A percentile compares a stretch with the other conserved stretches of the same genome.
Evolutionary conservation across 2,329 filamentous ascomycete species (phyloP).

Genomic region (Calonectria montana): DNA sequence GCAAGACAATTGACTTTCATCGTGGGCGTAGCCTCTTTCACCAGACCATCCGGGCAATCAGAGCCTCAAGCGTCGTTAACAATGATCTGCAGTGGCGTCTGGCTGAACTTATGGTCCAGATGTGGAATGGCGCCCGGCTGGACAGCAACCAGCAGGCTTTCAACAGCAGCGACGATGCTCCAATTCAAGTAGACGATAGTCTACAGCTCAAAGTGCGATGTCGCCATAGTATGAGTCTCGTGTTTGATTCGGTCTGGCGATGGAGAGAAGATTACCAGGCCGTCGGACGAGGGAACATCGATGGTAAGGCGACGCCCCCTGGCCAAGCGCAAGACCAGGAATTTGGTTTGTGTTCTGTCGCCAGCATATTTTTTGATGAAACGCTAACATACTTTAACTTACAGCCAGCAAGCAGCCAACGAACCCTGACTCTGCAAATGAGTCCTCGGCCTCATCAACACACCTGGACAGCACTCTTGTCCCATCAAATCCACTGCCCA

Average conservation of each 20-base stretch:
- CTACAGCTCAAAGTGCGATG: conserved; percentile 86
- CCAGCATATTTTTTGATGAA: conserved; percentile 18
- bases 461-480: conserved; percentile 72
- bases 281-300: conserved; percentile 75
- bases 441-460: conserved; percentile 76
- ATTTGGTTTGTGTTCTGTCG: conserved; percentile 30
- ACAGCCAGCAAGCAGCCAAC: conserved; percentile 85
- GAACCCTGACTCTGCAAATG: conserved; percentile 81
- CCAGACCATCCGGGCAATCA: conserved; percentile 75
- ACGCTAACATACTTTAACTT: conserved; percentile 32
- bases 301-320: conserved; percentile 66
- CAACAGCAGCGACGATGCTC: conserved; percentile 60
- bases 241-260: conserved; percentile 87
- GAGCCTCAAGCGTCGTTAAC: conserved; percentile 78
- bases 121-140: conserved; percentile 79
- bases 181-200: conserved; percentile 72
- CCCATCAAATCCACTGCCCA: conserved; percentile 51
- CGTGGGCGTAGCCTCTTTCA: conserved; percentile 77
- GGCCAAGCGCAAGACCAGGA: conserved; percentile 38
- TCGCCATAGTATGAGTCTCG: conserved; percentile 85
- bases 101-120: conserved; percentile 87
- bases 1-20: conserved; percentile 76
- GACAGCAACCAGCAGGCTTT: conserved; percentile 60
- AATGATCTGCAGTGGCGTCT: conserved; percentile 85
- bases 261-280: conserved; percentile 85